Conservation (phyloP, 2,329 filamentous ascomycete species). For the Colletotrichum sp. region DNA sequence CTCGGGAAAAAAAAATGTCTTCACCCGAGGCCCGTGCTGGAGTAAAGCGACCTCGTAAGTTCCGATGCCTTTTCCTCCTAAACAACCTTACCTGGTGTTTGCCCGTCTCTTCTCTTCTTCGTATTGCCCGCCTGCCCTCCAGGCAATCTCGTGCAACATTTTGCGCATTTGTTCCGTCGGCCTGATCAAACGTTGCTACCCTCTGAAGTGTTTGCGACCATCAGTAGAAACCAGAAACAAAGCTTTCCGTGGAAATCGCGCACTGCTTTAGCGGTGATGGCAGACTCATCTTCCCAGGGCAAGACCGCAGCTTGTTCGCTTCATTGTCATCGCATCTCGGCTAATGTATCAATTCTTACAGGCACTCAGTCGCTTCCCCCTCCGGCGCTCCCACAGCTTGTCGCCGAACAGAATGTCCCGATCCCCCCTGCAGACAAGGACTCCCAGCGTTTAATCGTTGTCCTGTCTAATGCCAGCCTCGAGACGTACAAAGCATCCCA, state of each 20-base stretch:
- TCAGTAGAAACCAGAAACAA: background rate
- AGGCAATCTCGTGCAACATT: background rate
- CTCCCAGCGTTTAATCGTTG: slow-evolving; percentile 89
- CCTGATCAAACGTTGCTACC: background rate
- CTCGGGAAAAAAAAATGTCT: slow-evolving; percentile 34
- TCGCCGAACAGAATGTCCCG: slow-evolving; percentile 88
- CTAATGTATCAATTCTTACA: slow-evolving; percentile 38
- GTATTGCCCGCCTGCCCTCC: background rate
- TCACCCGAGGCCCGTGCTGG: slow-evolving; percentile 44
- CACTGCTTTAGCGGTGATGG: background rate
- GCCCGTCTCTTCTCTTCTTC: background rate
- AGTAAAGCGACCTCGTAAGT: slow-evolving; percentile 49
- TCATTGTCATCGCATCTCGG: background rate
- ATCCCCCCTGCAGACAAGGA: slow-evolving; percentile 89
- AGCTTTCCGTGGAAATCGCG: background rate
- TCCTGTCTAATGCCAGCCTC: slow-evolving; percentile 94
- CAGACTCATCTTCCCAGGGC: background rate
- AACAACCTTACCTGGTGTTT: background rate
- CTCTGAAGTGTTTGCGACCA: background rate
- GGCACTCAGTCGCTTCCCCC: slow-evolving; percentile 95
- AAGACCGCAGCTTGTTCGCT: background rate
- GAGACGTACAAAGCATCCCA: slow-evolving; percentile 96
- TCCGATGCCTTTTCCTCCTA: background rate
- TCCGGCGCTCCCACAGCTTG: slow-evolving; percentile 86
- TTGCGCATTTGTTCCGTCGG: background rate